Percentiles rank a stretch among this genome's conserved stretches.
These are phyloP conservation scores for Phyllosticta ampelicida DNA, from an alignment of 2,329 filamentous ascomycete species.

Conservation along the genomic window DNA sequence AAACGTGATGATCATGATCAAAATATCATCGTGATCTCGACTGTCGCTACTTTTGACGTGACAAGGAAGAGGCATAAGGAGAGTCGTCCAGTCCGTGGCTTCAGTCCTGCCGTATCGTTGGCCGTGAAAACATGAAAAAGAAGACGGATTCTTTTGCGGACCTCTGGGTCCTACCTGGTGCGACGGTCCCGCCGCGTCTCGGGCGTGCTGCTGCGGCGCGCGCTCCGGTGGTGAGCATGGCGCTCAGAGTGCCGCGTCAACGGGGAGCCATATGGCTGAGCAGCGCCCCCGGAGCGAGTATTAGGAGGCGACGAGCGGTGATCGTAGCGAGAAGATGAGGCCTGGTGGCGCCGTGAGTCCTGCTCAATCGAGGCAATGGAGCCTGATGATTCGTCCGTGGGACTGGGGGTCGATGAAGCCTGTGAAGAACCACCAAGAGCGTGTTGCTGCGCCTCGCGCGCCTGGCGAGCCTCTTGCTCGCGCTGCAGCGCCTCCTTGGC, in stretches of 20 bases:
- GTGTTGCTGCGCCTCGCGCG: not conserved
- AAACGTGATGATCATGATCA: no score
- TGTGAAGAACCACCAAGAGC: not conserved
- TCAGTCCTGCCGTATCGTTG: not conserved
- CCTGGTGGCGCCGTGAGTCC: not conserved
- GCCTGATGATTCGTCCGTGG: not conserved
- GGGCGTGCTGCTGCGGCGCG: not conserved
- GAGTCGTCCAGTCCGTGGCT: no score
- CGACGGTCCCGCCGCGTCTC: not conserved
- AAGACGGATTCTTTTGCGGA: not conserved
- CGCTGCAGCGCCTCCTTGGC: not conserved
- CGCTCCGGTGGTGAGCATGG: not conserved
- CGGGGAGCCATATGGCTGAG: not conserved
- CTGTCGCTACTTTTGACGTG: no score
- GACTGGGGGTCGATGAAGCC: not conserved
- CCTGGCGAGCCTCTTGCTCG: not conserved
- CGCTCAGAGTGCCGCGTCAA: not conserved
- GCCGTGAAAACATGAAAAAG: not conserved
- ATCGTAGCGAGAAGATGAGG: not conserved
- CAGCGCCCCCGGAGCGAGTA: not conserved
- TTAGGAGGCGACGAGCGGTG: not conserved
- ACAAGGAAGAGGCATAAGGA: no score
- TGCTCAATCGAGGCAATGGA: not conserved
- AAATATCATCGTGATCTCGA: no score
- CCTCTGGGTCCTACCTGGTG: not conserved